phyloP scores from a whole-genome alignment of 2,329 filamentous ascomycete genomes.

The Ampelomyces quisqualis region DNA sequence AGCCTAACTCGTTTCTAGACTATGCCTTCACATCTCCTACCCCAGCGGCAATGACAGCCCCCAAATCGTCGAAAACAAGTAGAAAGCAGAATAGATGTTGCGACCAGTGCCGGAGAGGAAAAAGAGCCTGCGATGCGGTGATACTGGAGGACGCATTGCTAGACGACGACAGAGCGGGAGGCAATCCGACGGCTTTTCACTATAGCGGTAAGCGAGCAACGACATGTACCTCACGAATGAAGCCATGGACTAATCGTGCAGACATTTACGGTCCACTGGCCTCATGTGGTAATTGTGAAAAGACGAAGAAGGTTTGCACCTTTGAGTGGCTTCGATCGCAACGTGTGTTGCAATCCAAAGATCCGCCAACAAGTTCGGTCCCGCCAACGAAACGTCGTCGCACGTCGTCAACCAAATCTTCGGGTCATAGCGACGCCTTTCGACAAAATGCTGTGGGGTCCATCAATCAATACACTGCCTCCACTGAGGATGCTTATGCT shows the following conservation, averaged over 20 bases:
- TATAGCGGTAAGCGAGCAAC: constrained; percentile 43
- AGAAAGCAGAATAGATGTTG: constrained; percentile 50
- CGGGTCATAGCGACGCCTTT: constrained; percentile 2
- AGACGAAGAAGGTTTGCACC: constrained; percentile 49
- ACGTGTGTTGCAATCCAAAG: constrained; percentile 32
- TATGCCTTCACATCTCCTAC: constrained; percentile 42
- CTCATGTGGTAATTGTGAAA: constrained; percentile 48
- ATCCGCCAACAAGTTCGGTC: constrained; percentile 17
- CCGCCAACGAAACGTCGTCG: constrained; percentile 36
- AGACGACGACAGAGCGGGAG: constrained; percentile 23
- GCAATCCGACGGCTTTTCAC: constrained; percentile 34
- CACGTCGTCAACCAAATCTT: constrained; percentile 19
- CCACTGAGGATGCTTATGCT: constrained; percentile 5
- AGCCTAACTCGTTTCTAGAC: constrained; percentile 40
- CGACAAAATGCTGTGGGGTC: constrained; percentile 3
- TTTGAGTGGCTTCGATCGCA: constrained; percentile 48
- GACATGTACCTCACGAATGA: not conserved
- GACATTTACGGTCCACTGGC: constrained; percentile 40
- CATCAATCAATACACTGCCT: constrained; percentile 8
- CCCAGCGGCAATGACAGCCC: constrained; percentile 17
- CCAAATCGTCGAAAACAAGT: constrained; percentile 36
- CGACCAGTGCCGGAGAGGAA: constrained; percentile 51
- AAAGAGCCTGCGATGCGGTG: constrained; percentile 48
- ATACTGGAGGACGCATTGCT: constrained; percentile 40
- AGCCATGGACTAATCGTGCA: constrained; percentile 22